Percentiles rank a stretch among this genome's conserved stretches.
phyloP scores from a whole-genome alignment of 768 basidiomycete genomes.

The Russula vinacea region DNA sequence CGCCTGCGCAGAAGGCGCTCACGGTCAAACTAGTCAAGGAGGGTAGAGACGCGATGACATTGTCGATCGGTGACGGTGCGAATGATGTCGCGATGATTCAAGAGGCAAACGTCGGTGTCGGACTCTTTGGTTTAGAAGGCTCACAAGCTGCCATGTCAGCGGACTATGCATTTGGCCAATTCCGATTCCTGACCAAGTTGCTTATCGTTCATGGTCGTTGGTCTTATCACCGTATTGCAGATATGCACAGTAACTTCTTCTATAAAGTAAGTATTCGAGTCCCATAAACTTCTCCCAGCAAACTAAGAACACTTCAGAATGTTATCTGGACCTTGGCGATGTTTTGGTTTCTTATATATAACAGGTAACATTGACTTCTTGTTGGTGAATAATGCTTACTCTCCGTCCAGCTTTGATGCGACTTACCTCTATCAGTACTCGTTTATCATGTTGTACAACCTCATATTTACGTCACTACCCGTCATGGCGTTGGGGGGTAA shows the following conservation, averaged over 20 bases:
- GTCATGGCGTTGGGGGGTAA: slow-evolving; percentile 86
- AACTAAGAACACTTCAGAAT: slow-evolving; percentile 47
- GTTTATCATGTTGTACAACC: slow-evolving; percentile 87
- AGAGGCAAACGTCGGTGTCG: slow-evolving; percentile 97
- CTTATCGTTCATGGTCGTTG: slow-evolving; percentile 93
- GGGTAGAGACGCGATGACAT: slow-evolving; percentile 91
- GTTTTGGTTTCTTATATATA: slow-evolving; percentile 93
- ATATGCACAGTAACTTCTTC: slow-evolving; percentile 98
- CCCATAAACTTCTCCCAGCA: slow-evolving; percentile 11
- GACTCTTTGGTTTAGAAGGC: slow-evolving; percentile 89
- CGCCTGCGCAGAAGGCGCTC: slow-evolving; percentile 96
- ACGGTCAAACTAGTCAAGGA: slow-evolving; percentile 96
- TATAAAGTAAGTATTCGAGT: slow-evolving; percentile 68
- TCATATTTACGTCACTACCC: slow-evolving; percentile 90
- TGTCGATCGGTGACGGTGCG: slow-evolving; percentile 95
- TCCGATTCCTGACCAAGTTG: slow-evolving; percentile 87
- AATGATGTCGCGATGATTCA: slow-evolving; percentile 99
- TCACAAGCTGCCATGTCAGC: slow-evolving; percentile 99
- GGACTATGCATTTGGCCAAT: slow-evolving; percentile 97
- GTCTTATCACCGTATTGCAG: slow-evolving; percentile 94
- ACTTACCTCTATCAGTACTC: slow-evolving; percentile 95
- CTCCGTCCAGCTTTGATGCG: slow-evolving; percentile 70
- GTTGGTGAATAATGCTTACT: slow-evolving; percentile 26
- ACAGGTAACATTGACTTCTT: slow-evolving; percentile 52
- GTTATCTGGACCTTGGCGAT: slow-evolving; percentile 90